These are phyloP conservation scores for Ophiostoma angusticollis DNA, from an alignment of 2,329 filamentous ascomycete genomes.

Conservation along the genomic window DNA sequence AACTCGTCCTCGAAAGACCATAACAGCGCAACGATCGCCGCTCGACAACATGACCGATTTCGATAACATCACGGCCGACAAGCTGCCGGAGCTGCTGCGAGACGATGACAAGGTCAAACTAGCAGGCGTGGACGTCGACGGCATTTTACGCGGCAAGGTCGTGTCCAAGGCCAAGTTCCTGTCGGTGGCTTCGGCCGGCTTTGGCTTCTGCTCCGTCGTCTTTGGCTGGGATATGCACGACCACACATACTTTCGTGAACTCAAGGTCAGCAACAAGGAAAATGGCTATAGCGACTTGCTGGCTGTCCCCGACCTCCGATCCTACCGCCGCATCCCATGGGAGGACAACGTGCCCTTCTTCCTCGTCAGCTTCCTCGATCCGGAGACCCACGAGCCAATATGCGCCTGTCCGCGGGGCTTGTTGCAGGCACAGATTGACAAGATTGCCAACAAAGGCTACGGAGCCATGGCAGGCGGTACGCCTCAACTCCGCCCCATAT, in stretches of 20 bases:
- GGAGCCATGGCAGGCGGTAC: slow-evolving; percentile 80
- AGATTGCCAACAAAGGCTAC: slow-evolving; percentile 55
- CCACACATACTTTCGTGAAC: slow-evolving; percentile 72
- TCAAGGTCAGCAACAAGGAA: slow-evolving; percentile 76
- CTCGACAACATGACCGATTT: too few species aligned
- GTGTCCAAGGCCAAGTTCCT: slow-evolving; percentile 90
- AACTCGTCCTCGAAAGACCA: not conserved
- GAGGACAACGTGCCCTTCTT: slow-evolving; percentile 79
- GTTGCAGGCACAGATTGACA: slow-evolving; percentile 53
- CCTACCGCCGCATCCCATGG: slow-evolving; percentile 80
- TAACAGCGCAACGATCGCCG: too few species aligned
- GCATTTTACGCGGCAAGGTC: slow-evolving; percentile 76
- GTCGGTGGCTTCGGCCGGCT: slow-evolving; percentile 65
- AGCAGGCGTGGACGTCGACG: slow-evolving; percentile 77
- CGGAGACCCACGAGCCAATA: slow-evolving; percentile 58
- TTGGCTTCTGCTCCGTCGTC: slow-evolving; percentile 88
- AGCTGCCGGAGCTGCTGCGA: slow-evolving; percentile 53
- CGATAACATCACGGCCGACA: slow-evolving; percentile 41
- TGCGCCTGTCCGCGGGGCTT: slow-evolving; percentile 70
- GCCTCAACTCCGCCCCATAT: not conserved
- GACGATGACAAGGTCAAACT: slow-evolving; percentile 73
- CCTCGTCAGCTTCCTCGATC: slow-evolving; percentile 70
- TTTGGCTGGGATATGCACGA: slow-evolving; percentile 99
- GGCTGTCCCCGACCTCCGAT: slow-evolving; percentile 65
- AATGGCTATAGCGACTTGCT: slow-evolving; percentile 83